Percentiles rank a stretch among this genome's conserved stretches.
These are phyloP conservation scores for Xylariales sp. DNA, from an alignment of 2,329 filamentous ascomycete species.

Conservation along the genomic window DNA sequence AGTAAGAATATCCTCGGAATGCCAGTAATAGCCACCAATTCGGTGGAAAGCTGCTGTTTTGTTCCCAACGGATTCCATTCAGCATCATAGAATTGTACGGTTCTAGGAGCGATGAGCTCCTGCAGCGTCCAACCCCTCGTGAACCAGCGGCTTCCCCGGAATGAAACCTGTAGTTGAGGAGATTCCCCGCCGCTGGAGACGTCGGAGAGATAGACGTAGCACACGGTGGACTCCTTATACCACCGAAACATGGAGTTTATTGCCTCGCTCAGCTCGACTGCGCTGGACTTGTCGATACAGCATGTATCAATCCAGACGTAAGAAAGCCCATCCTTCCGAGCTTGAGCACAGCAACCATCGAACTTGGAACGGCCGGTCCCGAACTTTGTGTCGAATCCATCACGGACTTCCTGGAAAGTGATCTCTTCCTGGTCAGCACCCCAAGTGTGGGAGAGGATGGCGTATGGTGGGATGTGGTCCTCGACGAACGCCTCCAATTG, in stretches of 20 bases:
- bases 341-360: background rate
- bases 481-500: slow-evolving; percentile 2
- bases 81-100: slow-evolving; percentile 1
- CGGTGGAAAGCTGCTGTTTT: background rate
- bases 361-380: background rate
- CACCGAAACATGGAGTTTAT: slow-evolving; percentile 1
- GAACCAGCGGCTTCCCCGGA: background rate
- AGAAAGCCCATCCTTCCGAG: background rate
- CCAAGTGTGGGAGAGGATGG: slow-evolving; percentile 20
- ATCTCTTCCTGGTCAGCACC: slow-evolving; percentile 10
- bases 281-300: background rate
- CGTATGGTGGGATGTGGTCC: slow-evolving; percentile 8
- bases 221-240: background rate
- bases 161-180: background rate
- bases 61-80: slow-evolving; percentile 4
- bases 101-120: slow-evolving; percentile 1
- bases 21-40: background rate
- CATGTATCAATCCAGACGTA: background rate
- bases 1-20: background rate
- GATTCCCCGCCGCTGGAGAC: background rate
- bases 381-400: background rate
- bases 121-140: background rate
- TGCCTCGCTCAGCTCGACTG: background rate
- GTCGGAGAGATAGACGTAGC: background rate
- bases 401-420: slow-evolving; percentile 10